A percentile compares a stretch with the other conserved stretches of the same genome.
These are phyloP conservation scores for Podila verticillata DNA, from an alignment of 192 early-diverging fungal genomes.

Conservation along the genomic window DNA sequence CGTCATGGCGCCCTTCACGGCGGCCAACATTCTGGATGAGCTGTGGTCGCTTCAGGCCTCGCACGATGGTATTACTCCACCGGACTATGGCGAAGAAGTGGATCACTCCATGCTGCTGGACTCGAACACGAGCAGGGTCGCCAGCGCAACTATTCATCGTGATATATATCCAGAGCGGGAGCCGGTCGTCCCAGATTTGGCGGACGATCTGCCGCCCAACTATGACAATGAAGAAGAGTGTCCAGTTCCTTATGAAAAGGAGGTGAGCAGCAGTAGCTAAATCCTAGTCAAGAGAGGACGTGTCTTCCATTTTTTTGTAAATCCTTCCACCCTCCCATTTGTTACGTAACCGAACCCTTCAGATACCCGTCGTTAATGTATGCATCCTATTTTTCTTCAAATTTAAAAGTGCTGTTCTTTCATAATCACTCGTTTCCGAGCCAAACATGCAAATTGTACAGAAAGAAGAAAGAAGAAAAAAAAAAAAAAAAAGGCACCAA, in stretches of 20 bases:
- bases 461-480: no score
- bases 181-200: constrained; percentile 26
- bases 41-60: constrained; percentile 13
- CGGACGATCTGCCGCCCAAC: constrained; percentile 27
- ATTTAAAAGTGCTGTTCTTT: no score
- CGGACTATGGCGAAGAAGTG: constrained; percentile 26
- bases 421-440: no score
- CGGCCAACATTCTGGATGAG: constrained; percentile 24
- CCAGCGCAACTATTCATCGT: constrained; percentile 4
- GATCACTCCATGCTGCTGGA: constrained; percentile 21
- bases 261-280: no score
- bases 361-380: no score
- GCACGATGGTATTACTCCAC: constrained; percentile 25
- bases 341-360: no score
- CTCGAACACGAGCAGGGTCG: constrained; percentile 35
- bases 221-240: constrained; percentile 26
- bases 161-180: constrained; percentile 38
- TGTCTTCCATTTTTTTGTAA: no score
- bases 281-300: no score
- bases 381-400: no score
- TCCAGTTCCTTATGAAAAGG: constrained; percentile 12
- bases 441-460: no score
- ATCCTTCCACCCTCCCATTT: no score
- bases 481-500: no score
- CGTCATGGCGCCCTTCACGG: constrained; percentile 28